Base-by-base conservation (phyloP, 495 filamentous ascomycete species). In the Xylaria curta region DNA sequence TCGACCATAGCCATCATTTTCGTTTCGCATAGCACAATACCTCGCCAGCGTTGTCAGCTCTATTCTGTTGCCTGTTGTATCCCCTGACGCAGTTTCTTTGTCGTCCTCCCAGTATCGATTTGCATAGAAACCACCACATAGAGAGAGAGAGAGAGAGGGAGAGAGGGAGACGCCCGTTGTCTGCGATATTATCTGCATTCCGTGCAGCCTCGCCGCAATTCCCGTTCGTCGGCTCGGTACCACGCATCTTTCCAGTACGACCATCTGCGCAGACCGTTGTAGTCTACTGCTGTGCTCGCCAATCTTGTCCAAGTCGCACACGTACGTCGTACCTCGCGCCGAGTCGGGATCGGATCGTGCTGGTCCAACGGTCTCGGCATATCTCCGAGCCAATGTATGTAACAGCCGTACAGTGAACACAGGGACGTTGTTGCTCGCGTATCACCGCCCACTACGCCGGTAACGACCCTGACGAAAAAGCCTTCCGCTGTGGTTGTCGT, bases 361-460 rank as follows among this genome's bases (percentile, higher is more conserved):
- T 60, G 13, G 74, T 72, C 72, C 72, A 73, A 62, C 71, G 9
- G 56, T 70, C 72, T 67, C 49, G 60, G 46, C 56, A 71, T 56
- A 70, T 64, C 68, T 40, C 53, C 56, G 72, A 69, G 64, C 73
- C 74, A 56, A 75, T 75, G 72, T 69, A 66, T 69, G 74, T 69
- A 53, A 74, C 69, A 67, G 75, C 67, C 42, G 59, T 66, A 68
- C 66, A 73, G 44, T 76, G 69, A 66, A 63, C 67, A 74, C 74
- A 70, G 71, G 71, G 69, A 76, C 49, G 31, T 68, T 68, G 56
- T 42, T 63, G 54, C 72, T 73, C 31, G 19, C 59, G 31, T 71
- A 72, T 73, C 31, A 38, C 65, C 24, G 38, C 42, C 33, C 26
- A 49, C 64, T 33, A 51, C 28, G 31, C 46, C 69, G 46, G 61